phyloP scores from a whole-genome alignment of 2,329 filamentous ascomycete genomes.

The Ilyonectria mors-panacis region DNA sequence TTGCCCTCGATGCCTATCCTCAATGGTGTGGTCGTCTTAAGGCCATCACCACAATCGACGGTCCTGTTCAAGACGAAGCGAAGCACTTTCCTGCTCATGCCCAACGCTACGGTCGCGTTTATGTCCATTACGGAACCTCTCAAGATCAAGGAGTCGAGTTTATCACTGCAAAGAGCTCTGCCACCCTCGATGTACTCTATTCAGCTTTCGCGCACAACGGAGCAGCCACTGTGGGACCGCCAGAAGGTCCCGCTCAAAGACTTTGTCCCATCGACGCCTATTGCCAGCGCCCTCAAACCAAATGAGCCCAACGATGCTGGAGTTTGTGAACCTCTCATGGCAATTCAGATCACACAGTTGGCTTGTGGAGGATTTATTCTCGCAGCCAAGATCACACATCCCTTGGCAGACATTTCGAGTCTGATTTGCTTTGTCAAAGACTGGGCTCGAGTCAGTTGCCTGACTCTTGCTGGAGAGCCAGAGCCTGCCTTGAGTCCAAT shows the following conservation, averaged over 20 bases:
- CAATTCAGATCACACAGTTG: slow-evolving; percentile 41
- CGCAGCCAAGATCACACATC: slow-evolving; percentile 39
- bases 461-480: background rate
- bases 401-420: slow-evolving; percentile 42
- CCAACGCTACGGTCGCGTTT: slow-evolving; percentile 42
- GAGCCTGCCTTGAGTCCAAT: background rate
- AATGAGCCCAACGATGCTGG: background rate
- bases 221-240: slow-evolving; percentile 33
- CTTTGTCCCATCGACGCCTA: slow-evolving; percentile 19
- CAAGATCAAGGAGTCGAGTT: slow-evolving; percentile 44
- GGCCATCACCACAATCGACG: slow-evolving; percentile 28
- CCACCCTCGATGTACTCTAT: slow-evolving; percentile 29
- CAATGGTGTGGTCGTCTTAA: slow-evolving; percentile 43
- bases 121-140: slow-evolving; percentile 33
- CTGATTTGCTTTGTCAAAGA: slow-evolving; percentile 41
- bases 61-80: slow-evolving; percentile 20
- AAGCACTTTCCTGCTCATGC: slow-evolving; percentile 36
- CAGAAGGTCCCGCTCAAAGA: slow-evolving; percentile 15
- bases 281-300: slow-evolving; percentile 20
- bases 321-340: slow-evolving; percentile 22
- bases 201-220: slow-evolving; percentile 7
- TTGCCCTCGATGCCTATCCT: slow-evolving; percentile 36
- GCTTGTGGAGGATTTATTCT: slow-evolving; percentile 42
- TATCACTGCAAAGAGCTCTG: slow-evolving; percentile 25
- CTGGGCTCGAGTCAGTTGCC: slow-evolving; percentile 37